phyloP scores from a whole-genome alignment of 2,329 filamentous ascomycete species.

The Colletotrichum orchidophilum region DNA sequence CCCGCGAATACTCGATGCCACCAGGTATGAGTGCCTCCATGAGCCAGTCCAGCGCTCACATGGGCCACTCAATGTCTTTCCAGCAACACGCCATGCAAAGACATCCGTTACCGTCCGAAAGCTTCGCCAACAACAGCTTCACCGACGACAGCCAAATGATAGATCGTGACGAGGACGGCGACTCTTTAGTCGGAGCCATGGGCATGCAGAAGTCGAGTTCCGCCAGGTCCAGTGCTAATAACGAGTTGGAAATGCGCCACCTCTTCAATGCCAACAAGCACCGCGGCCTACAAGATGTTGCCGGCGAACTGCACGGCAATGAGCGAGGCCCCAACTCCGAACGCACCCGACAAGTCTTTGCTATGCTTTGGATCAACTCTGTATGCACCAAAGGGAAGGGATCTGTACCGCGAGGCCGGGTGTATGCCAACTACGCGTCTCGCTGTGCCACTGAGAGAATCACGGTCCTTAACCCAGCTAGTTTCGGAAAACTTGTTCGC shows the following conservation, averaged over 20 bases:
- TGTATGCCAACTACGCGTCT: slow-evolving; percentile 95
- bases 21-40: slow-evolving; percentile 55
- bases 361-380: slow-evolving; percentile 85
- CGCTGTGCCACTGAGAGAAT: slow-evolving; percentile 93
- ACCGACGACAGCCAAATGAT: slow-evolving; percentile 69
- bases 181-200: slow-evolving; percentile 57
- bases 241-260: slow-evolving; percentile 82
- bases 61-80: slow-evolving; percentile 34
- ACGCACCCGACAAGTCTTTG: slow-evolving; percentile 85
- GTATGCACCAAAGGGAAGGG: slow-evolving; percentile 80
- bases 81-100: slow-evolving; percentile 53
- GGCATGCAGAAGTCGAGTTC: slow-evolving; percentile 64
- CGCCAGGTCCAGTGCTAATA: slow-evolving; percentile 77
- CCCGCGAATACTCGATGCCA: slow-evolving; percentile 60
- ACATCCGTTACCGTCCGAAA: slow-evolving; percentile 64
- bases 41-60: slow-evolving; percentile 41
- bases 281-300: slow-evolving; percentile 75
- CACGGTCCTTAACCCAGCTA: slow-evolving; percentile 94
- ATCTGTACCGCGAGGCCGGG: slow-evolving; percentile 90
- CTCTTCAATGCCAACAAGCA: slow-evolving; percentile 76
- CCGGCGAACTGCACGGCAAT: slow-evolving; percentile 79
- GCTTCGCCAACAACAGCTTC: slow-evolving; percentile 64
- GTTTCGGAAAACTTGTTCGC: slow-evolving; percentile 95
- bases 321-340: slow-evolving; percentile 85
- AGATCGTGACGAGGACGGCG: slow-evolving; percentile 67